Conservation (phyloP, 805 yeast species). For the Sugiyamaella americana region DNA sequence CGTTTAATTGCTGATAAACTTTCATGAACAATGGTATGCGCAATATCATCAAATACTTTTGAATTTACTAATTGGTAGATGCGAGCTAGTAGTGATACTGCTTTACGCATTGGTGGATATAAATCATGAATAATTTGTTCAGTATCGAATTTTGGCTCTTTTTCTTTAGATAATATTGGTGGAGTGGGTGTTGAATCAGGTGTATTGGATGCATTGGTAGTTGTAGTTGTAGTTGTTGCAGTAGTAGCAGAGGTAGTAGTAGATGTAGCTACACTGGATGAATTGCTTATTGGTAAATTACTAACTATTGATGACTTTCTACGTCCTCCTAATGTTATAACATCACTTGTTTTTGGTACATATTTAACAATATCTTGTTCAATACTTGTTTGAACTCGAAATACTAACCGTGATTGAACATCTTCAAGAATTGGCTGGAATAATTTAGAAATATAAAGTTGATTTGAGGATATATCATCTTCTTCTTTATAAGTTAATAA, state of each 20-base stretch:
- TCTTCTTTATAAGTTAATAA: slow-evolving; percentile 36
- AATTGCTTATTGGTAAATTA: no score
- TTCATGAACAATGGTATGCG: slow-evolving; percentile 78
- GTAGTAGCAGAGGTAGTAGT: background rate
- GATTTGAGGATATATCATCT: slow-evolving; percentile 36
- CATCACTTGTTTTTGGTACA: slow-evolving; percentile 61
- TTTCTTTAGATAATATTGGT: background rate
- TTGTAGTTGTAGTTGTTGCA: background rate
- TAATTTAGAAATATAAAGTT: slow-evolving; percentile 31
- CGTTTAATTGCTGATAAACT: slow-evolving; percentile 57
- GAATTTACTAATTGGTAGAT: slow-evolving; percentile 77
- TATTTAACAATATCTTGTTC: slow-evolving; percentile 64
- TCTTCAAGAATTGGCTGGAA: slow-evolving; percentile 70
- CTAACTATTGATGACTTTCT: background rate
- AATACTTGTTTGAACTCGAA: slow-evolving; percentile 67
- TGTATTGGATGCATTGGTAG: background rate
- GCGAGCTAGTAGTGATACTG: slow-evolving; percentile 64
- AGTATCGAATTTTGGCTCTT: slow-evolving; percentile 3
- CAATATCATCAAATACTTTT: slow-evolving; percentile 75
- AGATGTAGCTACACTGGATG: no score
- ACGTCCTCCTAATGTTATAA: slow-evolving; percentile 29
- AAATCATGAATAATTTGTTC: slow-evolving; percentile 34
- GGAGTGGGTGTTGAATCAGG: slow-evolving; percentile 1
- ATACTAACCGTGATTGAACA: slow-evolving; percentile 72
- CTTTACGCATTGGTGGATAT: slow-evolving; percentile 67